Conservation (phyloP, 371 early-diverging fungal species). For the Blakeslea trispora region DNA sequence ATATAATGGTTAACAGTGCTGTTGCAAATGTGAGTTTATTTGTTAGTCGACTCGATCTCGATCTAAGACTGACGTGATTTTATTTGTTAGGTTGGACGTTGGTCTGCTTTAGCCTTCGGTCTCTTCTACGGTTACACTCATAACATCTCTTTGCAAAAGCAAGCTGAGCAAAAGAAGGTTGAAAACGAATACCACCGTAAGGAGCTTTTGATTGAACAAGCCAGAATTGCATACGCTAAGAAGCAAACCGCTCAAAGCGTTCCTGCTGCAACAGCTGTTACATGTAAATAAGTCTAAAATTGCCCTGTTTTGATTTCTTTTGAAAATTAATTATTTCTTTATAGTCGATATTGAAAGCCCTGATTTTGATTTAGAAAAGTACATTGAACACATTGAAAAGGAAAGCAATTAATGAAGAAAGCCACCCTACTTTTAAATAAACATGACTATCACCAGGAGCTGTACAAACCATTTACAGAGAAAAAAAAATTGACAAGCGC, state of each 20-base stretch:
- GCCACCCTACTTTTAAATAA: background rate
- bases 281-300: constrained; percentile 1
- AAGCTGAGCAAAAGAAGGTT: constrained; percentile 59
- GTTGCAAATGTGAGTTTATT: constrained; percentile 37
- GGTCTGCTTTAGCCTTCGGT: constrained; percentile 73
- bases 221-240: constrained; percentile 70
- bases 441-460: constrained; percentile 12
- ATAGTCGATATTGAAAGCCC: constrained; percentile 62
- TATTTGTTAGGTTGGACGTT: constrained; percentile 65
- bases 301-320: too few species aligned
- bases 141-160: constrained; percentile 63
- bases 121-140: constrained; percentile 74
- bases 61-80: background rate
- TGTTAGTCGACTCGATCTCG: background rate
- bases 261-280: constrained; percentile 24
- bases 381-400: constrained; percentile 52
- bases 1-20: constrained; percentile 45
- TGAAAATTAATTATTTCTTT: constrained; percentile 6
- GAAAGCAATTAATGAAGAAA: constrained; percentile 21
- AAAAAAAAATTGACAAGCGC: constrained; percentile 2
- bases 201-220: constrained; percentile 71
- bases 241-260: constrained; percentile 37
- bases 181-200: constrained; percentile 66
- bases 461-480: constrained; percentile 6
- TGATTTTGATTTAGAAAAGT: constrained; percentile 69